These are phyloP conservation scores for Ordospora pajunii DNA, from an alignment of 371 early-diverging fungal species.

Conservation along the genomic window DNA sequence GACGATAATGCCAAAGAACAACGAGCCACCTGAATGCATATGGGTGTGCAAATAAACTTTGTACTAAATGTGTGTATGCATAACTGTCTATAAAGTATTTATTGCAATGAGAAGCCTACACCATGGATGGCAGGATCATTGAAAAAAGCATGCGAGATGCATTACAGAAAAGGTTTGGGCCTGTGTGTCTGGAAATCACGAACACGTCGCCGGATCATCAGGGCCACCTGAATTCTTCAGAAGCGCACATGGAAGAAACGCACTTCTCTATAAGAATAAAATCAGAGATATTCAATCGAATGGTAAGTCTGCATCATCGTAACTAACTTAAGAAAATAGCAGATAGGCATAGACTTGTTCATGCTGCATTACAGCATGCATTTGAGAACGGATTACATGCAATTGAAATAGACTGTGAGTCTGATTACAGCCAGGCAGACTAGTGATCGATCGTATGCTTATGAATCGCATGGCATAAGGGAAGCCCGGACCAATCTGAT, in stretches of 20 bases:
- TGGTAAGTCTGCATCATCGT: not conserved
- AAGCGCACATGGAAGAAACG: not conserved
- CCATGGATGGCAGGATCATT: not conserved
- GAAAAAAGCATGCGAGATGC: not conserved
- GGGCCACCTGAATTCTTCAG: not conserved
- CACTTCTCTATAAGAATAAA: not conserved
- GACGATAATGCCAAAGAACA: not conserved
- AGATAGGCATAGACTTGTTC: constrained; percentile 22
- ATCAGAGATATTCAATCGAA: not conserved
- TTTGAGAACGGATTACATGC: constrained; percentile 13
- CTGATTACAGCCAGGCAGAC: not conserved
- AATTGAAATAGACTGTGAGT: constrained; percentile 17
- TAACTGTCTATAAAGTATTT: not conserved
- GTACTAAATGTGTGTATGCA: not conserved
- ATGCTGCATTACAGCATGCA: constrained; percentile 4
- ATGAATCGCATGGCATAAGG: not conserved
- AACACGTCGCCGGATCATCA: not conserved
- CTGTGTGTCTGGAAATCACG: not conserved
- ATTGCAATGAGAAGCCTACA: not conserved
- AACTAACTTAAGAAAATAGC: not conserved
- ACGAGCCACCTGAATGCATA: not conserved
- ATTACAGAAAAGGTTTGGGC: not conserved
- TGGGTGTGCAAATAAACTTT: not conserved
- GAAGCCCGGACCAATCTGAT: no score
- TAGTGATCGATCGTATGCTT: not conserved